Evolutionary conservation across 495 filamentous ascomycete species (phyloP).

Genomic region (Aspergillus leporis): DNA sequence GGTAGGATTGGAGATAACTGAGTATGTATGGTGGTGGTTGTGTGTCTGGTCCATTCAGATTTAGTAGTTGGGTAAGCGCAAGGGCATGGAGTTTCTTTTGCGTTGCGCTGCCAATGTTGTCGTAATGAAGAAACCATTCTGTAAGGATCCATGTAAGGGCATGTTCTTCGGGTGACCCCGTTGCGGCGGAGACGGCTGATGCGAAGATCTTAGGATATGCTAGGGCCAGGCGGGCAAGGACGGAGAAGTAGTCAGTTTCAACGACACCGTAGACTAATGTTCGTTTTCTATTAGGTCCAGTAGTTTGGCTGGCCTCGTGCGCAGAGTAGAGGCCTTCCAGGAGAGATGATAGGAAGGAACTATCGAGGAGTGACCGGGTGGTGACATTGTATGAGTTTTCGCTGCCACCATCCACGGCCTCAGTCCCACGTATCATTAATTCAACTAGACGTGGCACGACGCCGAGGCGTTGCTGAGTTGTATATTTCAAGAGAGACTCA

Average conservation of each 20-base stretch:
- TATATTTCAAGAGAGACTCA: conserved; percentile 49
- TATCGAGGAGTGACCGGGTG: conserved; percentile 67
- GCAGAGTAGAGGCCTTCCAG: conserved; percentile 70
- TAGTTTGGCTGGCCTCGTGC: conserved; percentile 71
- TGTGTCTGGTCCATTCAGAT: conserved; percentile 55
- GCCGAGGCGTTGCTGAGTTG: conserved; percentile 65
- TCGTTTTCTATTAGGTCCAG: conserved; percentile 67
- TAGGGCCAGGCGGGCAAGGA: conserved; percentile 79
- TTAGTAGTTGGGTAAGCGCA: conserved; percentile 77
- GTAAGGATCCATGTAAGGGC: conserved; percentile 70
- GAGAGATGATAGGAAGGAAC: conserved; percentile 63
- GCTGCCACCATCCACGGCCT: conserved; percentile 68
- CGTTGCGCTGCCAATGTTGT: conserved; percentile 71
- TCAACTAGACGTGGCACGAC: conserved; percentile 68
- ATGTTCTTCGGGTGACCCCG: conserved; percentile 44
- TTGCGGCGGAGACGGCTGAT: conserved; percentile 48
- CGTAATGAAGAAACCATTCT: conserved; percentile 89
- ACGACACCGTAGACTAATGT: conserved; percentile 65
- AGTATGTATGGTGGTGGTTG: conserved; percentile 55
- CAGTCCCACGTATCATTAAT: conserved; percentile 66
- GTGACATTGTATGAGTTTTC: conserved; percentile 62
- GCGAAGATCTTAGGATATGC: conserved; percentile 66
- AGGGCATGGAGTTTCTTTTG: conserved; percentile 81
- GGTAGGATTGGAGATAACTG: conserved; percentile 60
- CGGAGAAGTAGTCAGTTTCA: conserved; percentile 77